Evolutionary conservation across 2,329 filamentous ascomycete genomes (phyloP).

Genomic region (Aspergillus uvarum): DNA sequence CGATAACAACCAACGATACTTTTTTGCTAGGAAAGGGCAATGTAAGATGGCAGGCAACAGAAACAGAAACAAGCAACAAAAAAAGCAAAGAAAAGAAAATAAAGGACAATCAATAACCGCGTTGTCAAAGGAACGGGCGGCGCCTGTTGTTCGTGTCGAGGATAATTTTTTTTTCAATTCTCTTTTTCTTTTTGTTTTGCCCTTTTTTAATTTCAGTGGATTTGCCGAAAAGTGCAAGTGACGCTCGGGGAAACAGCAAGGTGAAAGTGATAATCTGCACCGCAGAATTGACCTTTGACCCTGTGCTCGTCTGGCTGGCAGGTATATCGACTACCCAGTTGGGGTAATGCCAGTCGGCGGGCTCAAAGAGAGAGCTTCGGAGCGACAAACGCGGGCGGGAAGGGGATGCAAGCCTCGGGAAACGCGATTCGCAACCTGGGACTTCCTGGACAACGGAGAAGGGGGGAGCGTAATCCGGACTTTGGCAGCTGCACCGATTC

Average conservation of each 20-base stretch:
- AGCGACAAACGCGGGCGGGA: constrained; percentile 25
- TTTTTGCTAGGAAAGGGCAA: not conserved
- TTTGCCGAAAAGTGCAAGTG: too few species aligned
- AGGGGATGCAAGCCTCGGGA: constrained; percentile 21
- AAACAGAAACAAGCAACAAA: constrained; percentile 17
- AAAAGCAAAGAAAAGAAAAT: constrained; percentile 13
- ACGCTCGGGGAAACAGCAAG: constrained; percentile 9
- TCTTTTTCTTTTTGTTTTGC: constrained; percentile 13
- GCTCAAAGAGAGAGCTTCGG: constrained; percentile 22
- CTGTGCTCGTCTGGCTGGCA: constrained; percentile 20
- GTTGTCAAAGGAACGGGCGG: constrained; percentile 5
- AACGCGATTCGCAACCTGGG: constrained; percentile 22
- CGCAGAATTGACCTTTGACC: constrained; percentile 27
- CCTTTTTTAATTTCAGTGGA: not conserved
- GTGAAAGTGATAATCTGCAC: constrained; percentile 29
- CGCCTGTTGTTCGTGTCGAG: constrained; percentile 16
- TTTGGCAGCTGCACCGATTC: constrained; percentile 16
- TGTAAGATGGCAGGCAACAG: constrained; percentile 7
- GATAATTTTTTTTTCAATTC: constrained; percentile 23
- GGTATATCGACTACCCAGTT: constrained; percentile 23
- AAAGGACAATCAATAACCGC: constrained; percentile 7
- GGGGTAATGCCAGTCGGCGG: constrained; percentile 18
- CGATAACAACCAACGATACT: constrained; percentile 13
- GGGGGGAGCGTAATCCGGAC: constrained; percentile 1
- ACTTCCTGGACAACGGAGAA: constrained; percentile 5